These are phyloP conservation scores for Chlamydomonas sp. DNA, from an alignment of 139 green algal species.

Conservation along the genomic window DNA sequence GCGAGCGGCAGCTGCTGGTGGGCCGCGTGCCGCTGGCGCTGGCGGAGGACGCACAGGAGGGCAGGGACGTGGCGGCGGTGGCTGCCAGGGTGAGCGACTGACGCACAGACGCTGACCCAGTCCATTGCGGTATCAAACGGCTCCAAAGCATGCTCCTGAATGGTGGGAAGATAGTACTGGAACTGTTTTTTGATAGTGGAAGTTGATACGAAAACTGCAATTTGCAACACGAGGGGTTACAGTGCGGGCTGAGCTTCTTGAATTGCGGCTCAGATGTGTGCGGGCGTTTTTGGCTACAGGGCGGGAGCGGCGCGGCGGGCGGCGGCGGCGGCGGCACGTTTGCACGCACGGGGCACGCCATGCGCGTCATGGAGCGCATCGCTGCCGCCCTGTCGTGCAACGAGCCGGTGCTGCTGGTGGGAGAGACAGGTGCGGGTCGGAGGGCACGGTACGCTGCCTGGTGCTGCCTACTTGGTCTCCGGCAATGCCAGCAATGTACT, in stretches of 20 bases:
- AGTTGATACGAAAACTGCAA: too few relatives aligned
- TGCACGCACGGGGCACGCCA: conserved; percentile 83
- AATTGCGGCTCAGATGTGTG: background rate
- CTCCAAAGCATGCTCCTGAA: too few relatives aligned
- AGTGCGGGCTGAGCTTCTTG: background rate
- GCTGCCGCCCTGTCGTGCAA: conserved; percentile 62
- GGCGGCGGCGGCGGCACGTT: conserved; percentile 67
- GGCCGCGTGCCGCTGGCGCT: conserved; percentile 45
- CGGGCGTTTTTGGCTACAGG: background rate
- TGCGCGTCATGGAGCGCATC: conserved; percentile 92
- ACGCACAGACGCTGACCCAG: too few relatives aligned
- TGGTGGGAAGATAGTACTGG: too few relatives aligned
- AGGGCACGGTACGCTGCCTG: background rate
- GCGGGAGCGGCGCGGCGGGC: background rate
- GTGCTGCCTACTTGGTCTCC: too few relatives aligned
- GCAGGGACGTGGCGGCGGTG: conserved; percentile 12
- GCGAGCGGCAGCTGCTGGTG: conserved; percentile 43
- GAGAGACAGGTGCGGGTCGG: conserved; percentile 83
- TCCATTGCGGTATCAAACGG: too few relatives aligned
- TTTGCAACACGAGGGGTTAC: too few relatives aligned
- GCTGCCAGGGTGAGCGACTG: background rate
- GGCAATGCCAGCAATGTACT: too few relatives aligned
- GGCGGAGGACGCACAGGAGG: background rate
- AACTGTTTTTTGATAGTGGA: too few relatives aligned
- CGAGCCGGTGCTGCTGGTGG: conserved; percentile 96